Base-by-base conservation (phyloP, 1,284 basidiomycete species). In the Clitocybe nebularis region DNA sequence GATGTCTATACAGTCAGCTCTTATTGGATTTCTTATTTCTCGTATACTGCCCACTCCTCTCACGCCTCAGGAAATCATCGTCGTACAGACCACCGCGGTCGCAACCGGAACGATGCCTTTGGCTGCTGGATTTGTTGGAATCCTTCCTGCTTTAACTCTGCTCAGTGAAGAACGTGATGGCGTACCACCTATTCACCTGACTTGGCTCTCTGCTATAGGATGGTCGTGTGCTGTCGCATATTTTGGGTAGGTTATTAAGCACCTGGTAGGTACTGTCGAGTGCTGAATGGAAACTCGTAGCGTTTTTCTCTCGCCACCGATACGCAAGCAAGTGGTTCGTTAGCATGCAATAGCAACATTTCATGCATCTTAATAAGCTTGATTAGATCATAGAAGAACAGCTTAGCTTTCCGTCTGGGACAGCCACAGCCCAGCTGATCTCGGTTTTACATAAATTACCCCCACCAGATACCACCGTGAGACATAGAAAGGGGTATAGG, bases 371-470 rank as follows among this genome's bases (percentile, higher is more conserved):
- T 24, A 39, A 36, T 33, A 43, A 19, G 21, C 22, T 22, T 38
- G 9, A 17, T 23, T 48, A 92, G 84, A 94, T 98, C 45, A 82
- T 98, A 32, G 86, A 93, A 60, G 94, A 98, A 61, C 84, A 95
- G 61, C 79, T 98, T 10, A 74, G 89, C 0, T 98, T 98, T 53
- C 94, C 94, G 0, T 93, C 89, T 0, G 95, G 95, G 16, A 96
- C 89, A n/a, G 94, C 94, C 0, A 98, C 94, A 0, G 95, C 94
- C 1, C 94, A 97, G 57, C 74, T 98, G 13, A 93, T 98, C 36
- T 86, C 90, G 1, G 88, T 97, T 7, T 73, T 98, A n/a, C 93
- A 98, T 56, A 63, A 77, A 47, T 62, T 84, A 36, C 85, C 87
- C 1, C 77, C 79, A 23, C 79, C 80, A 13, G 74, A 79, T 19